Percentiles rank a stretch among this genome's conserved stretches.
Conservation (phyloP, 2,329 filamentous ascomycete genomes). For the Teratosphaeria viscida region DNA sequence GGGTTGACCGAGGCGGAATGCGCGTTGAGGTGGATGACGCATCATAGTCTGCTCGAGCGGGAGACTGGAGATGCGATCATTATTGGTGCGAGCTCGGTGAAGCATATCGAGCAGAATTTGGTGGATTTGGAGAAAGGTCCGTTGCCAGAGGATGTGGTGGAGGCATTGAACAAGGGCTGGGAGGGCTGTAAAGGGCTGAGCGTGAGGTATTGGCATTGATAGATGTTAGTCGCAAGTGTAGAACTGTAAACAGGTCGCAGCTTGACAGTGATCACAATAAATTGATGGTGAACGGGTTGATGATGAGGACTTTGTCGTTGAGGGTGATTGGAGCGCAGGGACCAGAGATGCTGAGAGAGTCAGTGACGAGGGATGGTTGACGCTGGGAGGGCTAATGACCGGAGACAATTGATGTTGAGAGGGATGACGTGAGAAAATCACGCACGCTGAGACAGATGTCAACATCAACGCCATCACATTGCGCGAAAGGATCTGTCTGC, state of each 20-base stretch:
- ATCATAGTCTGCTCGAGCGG: constrained; percentile 31
- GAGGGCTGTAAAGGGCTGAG: constrained; percentile 20
- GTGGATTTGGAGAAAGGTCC: constrained; percentile 29
- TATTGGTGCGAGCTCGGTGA: constrained; percentile 24
- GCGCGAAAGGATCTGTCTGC: background rate
- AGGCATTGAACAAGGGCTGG: constrained; percentile 31
- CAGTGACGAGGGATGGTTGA: background rate
- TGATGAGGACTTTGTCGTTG: background rate
- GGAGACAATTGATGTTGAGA: background rate
- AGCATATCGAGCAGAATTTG: constrained; percentile 30
- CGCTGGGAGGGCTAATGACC: background rate
- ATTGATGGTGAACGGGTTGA: background rate
- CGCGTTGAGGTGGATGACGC: constrained; percentile 36
- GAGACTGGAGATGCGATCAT: constrained; percentile 29
- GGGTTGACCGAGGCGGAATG: constrained; percentile 33
- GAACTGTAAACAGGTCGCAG: background rate
- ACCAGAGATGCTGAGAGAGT: background rate
- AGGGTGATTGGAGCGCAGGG: background rate
- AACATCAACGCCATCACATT: background rate
- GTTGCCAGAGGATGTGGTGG: constrained; percentile 30
- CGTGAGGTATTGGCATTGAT: constrained; percentile 23
- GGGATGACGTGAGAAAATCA: background rate
- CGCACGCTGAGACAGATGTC: background rate
- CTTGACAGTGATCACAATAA: background rate
- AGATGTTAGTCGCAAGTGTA: background rate